These are phyloP conservation scores for Echium plantagineum DNA, from an alignment of 257 asterid genomes.

Conservation along the genomic window DNA sequence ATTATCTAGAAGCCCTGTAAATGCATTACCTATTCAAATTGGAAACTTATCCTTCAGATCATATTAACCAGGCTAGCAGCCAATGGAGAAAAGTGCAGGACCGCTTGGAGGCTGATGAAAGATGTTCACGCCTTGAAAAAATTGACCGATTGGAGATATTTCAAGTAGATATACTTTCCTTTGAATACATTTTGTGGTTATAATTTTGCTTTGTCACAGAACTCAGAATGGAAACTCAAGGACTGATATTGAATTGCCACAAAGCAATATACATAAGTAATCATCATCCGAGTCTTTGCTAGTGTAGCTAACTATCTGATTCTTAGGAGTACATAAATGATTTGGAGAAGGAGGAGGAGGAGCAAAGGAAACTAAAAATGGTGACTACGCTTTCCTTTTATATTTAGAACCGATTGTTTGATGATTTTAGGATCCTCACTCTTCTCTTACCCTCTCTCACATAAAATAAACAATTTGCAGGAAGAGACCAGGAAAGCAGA, in stretches of 20 bases:
- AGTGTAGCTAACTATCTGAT: slow-evolving; percentile 20
- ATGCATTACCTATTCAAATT: slow-evolving; percentile 4
- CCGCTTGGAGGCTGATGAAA: slow-evolving; percentile 83
- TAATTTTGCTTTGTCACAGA: background rate
- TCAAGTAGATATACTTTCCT: slow-evolving; percentile 34
- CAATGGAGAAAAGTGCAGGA: slow-evolving; percentile 97
- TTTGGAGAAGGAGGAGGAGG: slow-evolving; percentile 92
- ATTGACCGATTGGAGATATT: slow-evolving; percentile 81
- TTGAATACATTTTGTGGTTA: background rate
- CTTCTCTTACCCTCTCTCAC: slow-evolving; percentile 3
- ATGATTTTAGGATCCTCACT: slow-evolving; percentile 6
- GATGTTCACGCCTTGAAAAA: slow-evolving; percentile 88
- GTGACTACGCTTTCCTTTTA: slow-evolving; percentile 26
- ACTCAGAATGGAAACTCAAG: background rate
- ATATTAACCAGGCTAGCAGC: slow-evolving; percentile 61
- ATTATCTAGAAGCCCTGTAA: slow-evolving; percentile 8
- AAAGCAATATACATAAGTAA: background rate
- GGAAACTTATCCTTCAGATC: slow-evolving; percentile 5
- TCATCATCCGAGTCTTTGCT: slow-evolving; percentile 11
- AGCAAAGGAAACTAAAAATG: slow-evolving; percentile 59
- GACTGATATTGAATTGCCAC: background rate
- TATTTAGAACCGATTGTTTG: slow-evolving; percentile 5
- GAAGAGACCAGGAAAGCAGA: slow-evolving; percentile 78
- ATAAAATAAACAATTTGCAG: slow-evolving; percentile 23
- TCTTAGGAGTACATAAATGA: slow-evolving; percentile 81